Base-by-base conservation (phyloP, 164 flowering plant genomes). In the Chimonanthus praecox region DNA sequence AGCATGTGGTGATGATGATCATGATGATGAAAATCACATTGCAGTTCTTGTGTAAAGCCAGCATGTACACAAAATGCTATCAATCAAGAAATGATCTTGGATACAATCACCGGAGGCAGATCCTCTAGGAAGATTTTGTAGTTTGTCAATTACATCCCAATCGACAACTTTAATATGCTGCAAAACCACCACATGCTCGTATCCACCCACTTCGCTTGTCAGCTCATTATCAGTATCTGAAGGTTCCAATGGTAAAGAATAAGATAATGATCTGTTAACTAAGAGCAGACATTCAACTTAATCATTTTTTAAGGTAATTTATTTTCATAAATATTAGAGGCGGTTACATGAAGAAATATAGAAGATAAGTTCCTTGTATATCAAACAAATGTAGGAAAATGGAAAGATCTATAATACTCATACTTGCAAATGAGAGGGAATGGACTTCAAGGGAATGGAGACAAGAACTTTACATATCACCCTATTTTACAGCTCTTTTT, bases 181-280 rank as follows among this genome's bases (percentile, higher is more conserved):
- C 67, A 88, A 78, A 49, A 94, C 99, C 68, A 70, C 73, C 62
- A 96, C 87, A 86, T 96, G 84, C 64, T 92, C 89, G 77, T 96
- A 96, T 73, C 99, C 99, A 66, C 99, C 99, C 50, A 96, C 90
- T 84, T 96, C 97, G 74, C 47, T 80, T 43, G 90, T 88, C 80
- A 96, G 85, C 72, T 87, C 98, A 82, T 96, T 96, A 47, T 87
- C 73, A 51, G 97, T 92, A n/a, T 84, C 99, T 95, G 87, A 64
- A 47, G 49, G 76, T 47, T 77, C 73, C 78, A 82, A 62, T 44
- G 66, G 58, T 18, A 71, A 10, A 47, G 63, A 64, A 76, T 64
- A 63, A 65, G 67, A 16, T 5, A 49, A 68, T 33, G 46, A 6
- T 47, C 65, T 58, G 20, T 3, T 67, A 58, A 44, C 50, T 46